phyloP scores from a whole-genome alignment of 352 stramenopile genomes.

The Elongisporangium undulatum region DNA sequence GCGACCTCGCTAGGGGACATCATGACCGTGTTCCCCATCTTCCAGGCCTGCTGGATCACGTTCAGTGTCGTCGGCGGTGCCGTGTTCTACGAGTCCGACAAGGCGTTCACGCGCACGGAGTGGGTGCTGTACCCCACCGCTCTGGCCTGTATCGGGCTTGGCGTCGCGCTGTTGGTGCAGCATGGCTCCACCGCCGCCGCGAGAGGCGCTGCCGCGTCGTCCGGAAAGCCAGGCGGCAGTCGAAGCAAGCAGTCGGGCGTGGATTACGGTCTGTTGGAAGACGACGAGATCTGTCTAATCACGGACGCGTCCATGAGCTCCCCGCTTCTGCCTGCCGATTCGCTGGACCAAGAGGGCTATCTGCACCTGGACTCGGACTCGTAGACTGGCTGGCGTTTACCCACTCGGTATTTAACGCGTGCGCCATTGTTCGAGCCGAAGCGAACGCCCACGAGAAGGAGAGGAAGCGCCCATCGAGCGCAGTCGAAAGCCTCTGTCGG shows the following conservation, averaged over 20 bases:
- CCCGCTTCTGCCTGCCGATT: conserved; percentile 40
- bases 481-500: neutral
- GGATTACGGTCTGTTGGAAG: conserved; percentile 18
- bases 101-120: conserved; percentile 45
- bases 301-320: conserved; percentile 65
- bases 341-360: conserved; percentile 45
- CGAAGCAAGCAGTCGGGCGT: conserved; percentile 19
- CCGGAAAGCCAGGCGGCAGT: conserved; percentile 6
- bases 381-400: neutral
- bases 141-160: conserved; percentile 56
- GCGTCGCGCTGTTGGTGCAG: conserved; percentile 72
- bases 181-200: conserved; percentile 32
- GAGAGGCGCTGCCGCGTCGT: neutral
- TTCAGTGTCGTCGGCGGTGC: conserved; percentile 83
- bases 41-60: conserved; percentile 86
- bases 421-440: neutral
- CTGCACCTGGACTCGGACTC: conserved; percentile 33
- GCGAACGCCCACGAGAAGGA: neutral
- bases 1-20: conserved; percentile 79
- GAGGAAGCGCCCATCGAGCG: neutral
- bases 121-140: conserved; percentile 75
- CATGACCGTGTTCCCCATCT: conserved; percentile 89
- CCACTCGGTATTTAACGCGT: neutral
- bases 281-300: conserved; percentile 53
- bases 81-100: conserved; percentile 80